Percentiles rank a stretch among this genome's conserved stretches.
These are phyloP conservation scores for Leishmania amazonensis DNA, from an alignment of 208 protist genomes.

Conservation along the genomic window DNA sequence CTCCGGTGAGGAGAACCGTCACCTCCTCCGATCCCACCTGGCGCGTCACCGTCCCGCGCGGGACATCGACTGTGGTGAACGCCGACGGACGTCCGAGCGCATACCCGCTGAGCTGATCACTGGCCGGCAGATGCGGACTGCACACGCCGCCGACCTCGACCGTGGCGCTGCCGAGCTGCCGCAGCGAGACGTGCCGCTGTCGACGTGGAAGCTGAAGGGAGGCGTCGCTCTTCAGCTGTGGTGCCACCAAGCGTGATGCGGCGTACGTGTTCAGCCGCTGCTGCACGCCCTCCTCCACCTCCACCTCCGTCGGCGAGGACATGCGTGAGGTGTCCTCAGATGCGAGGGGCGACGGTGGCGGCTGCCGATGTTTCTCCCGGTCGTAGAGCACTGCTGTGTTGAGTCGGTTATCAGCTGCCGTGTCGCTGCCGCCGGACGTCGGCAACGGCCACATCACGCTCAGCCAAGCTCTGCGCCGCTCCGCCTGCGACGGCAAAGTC, in stretches of 20 bases:
- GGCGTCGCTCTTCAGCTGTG: not conserved
- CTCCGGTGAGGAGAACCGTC: conserved; percentile 5
- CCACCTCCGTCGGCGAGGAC: conserved; percentile 12
- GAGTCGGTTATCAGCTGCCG: not conserved
- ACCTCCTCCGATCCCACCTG: conserved; percentile 20
- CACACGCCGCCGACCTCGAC: conserved; percentile 26
- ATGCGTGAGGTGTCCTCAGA: not conserved
- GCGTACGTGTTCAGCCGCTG: conserved; percentile 31
- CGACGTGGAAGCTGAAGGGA: not conserved
- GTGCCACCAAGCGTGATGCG: conserved; percentile 16
- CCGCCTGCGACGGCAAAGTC: not conserved
- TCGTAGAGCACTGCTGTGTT: conserved; percentile 16
- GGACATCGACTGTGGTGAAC: conserved; percentile 40
- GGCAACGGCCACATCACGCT: conserved; percentile 16
- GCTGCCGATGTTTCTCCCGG: not conserved
- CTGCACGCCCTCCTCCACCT: conserved; percentile 37
- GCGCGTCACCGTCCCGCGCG: conserved; percentile 21
- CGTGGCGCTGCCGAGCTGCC: conserved; percentile 41
- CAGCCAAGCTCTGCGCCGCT: conserved; percentile 21
- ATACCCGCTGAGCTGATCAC: conserved; percentile 62
- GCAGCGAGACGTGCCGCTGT: conserved; percentile 29
- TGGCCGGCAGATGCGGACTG: conserved; percentile 44
- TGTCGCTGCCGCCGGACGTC: not conserved
- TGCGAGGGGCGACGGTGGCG: not conserved
- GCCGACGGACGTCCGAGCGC: conserved; percentile 55